Evolutionary conservation across 176 grass and related monocot species (phyloP).

Genomic region (Leersia perrieri): DNA sequence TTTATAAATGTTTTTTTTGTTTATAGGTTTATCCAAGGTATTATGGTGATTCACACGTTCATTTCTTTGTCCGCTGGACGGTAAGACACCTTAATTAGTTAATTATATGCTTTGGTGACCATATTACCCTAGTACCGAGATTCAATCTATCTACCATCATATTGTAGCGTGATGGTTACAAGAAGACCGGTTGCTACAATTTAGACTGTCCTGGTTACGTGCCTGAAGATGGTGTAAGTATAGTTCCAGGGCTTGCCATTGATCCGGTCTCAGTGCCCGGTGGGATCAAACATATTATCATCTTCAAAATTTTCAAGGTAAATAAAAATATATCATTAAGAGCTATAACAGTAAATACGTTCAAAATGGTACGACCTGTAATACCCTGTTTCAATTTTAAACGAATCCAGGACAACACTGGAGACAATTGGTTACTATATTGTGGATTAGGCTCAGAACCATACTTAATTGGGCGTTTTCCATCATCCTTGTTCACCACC

Average conservation of each 20-base stretch:
- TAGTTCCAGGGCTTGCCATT: not conserved
- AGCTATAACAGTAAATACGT: not conserved
- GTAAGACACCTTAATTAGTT: not conserved
- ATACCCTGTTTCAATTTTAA: not conserved
- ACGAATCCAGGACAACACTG: not conserved
- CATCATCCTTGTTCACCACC: not conserved
- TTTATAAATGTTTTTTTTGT: not conserved
- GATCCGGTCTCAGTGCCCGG: not conserved
- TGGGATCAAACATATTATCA: not conserved
- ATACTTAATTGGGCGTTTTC: not conserved
- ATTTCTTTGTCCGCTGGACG: not conserved
- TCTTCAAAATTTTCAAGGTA: slow-evolving; percentile 9
- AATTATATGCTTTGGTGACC: too few species aligned
- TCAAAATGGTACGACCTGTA: not conserved
- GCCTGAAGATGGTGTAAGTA: not conserved
- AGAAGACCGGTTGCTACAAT: not conserved
- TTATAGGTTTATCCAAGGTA: not conserved
- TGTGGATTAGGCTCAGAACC: not conserved
- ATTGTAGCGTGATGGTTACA: not conserved
- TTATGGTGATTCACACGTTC: not conserved
- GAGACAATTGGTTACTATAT: not conserved
- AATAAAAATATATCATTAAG: not conserved
- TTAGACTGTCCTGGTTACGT: not conserved
- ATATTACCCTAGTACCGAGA: not conserved
- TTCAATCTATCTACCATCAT: not conserved